Percentiles rank a stretch among this genome's conserved stretches.
Conservation (phyloP, 176 grass and related monocot genomes). For the Echinochloa phyllopogon region DNA sequence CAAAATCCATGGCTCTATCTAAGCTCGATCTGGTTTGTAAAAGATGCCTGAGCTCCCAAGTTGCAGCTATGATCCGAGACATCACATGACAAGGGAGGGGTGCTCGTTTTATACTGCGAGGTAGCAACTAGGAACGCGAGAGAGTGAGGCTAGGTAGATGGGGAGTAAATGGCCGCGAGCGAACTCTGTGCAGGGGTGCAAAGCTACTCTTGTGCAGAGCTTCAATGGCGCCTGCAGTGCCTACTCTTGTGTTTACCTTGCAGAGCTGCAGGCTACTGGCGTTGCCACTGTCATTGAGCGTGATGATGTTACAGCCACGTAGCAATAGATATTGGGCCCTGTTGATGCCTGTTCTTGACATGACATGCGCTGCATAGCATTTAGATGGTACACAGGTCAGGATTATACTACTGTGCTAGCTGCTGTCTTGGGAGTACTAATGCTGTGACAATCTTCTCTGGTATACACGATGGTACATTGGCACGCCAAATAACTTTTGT, state of each 20-base stretch:
- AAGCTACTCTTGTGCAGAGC: too few relatives aligned
- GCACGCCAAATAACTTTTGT: neutral
- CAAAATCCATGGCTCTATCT: constrained; percentile 24
- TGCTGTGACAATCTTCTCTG: neutral
- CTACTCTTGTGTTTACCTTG: neutral
- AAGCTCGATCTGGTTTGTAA: neutral
- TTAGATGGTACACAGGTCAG: constrained; percentile 20
- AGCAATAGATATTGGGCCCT: neutral
- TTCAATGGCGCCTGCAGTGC: neutral
- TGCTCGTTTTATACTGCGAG: constrained; percentile 40
- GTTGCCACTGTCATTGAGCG: neutral
- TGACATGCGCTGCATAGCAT: neutral
- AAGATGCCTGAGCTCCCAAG: neutral
- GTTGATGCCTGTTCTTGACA: constrained; percentile 6
- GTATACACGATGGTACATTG: too few relatives aligned
- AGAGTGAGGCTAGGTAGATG: neutral
- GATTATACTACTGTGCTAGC: constrained; percentile 21
- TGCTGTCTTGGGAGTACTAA: neutral
- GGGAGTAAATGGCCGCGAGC: constrained; percentile 34
- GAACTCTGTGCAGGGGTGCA: neutral
- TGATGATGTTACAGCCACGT: constrained; percentile 45
- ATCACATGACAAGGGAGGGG: constrained; percentile 12
- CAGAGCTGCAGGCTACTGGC: neutral
- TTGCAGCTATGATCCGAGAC: neutral
- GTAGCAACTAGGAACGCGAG: neutral